phyloP scores from a whole-genome alignment of 2,329 filamentous ascomycete genomes.

The Neopestalotiopsis rosae region DNA sequence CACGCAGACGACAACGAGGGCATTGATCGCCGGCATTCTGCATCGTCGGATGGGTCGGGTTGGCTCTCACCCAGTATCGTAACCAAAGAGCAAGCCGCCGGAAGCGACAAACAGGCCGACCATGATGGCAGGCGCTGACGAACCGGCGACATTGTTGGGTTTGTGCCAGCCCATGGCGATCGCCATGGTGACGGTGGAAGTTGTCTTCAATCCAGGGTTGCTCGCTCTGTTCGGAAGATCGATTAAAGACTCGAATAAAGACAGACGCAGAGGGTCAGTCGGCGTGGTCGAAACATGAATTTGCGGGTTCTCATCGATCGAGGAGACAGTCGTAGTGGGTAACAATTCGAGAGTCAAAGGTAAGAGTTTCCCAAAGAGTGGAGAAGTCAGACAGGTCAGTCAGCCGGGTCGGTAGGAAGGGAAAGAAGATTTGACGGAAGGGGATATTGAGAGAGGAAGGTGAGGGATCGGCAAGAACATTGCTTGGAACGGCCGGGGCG shows the following conservation, averaged over 20 bases:
- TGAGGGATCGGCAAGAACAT: background rate
- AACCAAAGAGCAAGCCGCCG: constrained; percentile 72
- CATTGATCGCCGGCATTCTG: background rate
- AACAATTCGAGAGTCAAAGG: constrained; percentile 4
- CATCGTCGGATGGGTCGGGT: constrained; percentile 13
- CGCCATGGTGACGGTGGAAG: constrained; percentile 60
- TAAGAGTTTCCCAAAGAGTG: constrained; percentile 22
- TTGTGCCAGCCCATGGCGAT: constrained; percentile 75
- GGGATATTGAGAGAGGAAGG: constrained; percentile 1
- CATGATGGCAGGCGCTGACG: constrained; percentile 74
- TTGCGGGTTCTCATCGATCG: constrained; percentile 35
- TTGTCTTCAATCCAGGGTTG: constrained; percentile 55
- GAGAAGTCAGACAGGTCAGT: constrained; percentile 6
- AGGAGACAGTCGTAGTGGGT: constrained; percentile 20
- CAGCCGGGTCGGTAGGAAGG: background rate
- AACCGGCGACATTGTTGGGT: constrained; percentile 76
- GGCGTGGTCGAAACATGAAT: constrained; percentile 24
- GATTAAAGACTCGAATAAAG: constrained; percentile 13
- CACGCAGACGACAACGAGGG: background rate
- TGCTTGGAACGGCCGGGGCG: background rate
- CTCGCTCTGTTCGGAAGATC: constrained; percentile 26
- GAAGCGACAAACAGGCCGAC: constrained; percentile 74
- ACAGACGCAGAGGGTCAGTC: constrained; percentile 26
- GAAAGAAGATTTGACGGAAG: background rate
- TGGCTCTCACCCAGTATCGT: constrained; percentile 68